Evolutionary conservation across 2,329 filamentous ascomycete genomes (phyloP).

Genomic region (Microdochium trichocladiopsis): DNA sequence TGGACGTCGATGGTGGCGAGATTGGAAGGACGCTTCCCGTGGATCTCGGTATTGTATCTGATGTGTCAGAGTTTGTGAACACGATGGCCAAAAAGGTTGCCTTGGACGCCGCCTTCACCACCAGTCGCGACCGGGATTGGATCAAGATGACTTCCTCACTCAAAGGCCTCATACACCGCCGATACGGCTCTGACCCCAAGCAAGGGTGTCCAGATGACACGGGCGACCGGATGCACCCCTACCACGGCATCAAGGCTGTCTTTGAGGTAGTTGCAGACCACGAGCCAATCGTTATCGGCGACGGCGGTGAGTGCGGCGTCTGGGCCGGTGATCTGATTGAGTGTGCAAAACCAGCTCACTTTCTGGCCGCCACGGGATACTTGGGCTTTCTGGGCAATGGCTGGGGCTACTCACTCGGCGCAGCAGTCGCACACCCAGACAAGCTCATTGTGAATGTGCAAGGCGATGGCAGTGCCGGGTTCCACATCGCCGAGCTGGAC

Average conservation of each 20-base stretch:
- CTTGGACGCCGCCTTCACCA: not conserved
- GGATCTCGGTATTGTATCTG: slow-evolving; percentile 31
- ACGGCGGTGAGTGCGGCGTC: slow-evolving; percentile 29
- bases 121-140: not conserved
- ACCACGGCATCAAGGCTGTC: slow-evolving; percentile 28
- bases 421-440: slow-evolving; percentile 28
- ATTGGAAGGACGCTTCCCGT: slow-evolving; percentile 28
- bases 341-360: slow-evolving; percentile 13
- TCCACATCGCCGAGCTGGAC: slow-evolving; percentile 36
- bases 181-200: not conserved
- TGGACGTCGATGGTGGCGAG: slow-evolving; percentile 32
- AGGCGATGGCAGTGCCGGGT: slow-evolving; percentile 35
- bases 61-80: slow-evolving; percentile 22
- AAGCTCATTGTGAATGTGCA: slow-evolving; percentile 33
- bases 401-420: slow-evolving; percentile 35
- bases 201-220: slow-evolving; percentile 12
- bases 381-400: slow-evolving; percentile 38
- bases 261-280: slow-evolving; percentile 23
- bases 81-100: slow-evolving; percentile 14
- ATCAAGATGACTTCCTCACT: not conserved
- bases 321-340: slow-evolving; percentile 25
- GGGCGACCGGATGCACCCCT: slow-evolving; percentile 30
- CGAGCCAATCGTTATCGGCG: slow-evolving; percentile 28
- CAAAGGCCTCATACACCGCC: not conserved
- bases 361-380: slow-evolving; percentile 23